Evolutionary conservation across 208 protist genomes (phyloP).

Genomic region (Trypanosomatidae sp.): DNA sequence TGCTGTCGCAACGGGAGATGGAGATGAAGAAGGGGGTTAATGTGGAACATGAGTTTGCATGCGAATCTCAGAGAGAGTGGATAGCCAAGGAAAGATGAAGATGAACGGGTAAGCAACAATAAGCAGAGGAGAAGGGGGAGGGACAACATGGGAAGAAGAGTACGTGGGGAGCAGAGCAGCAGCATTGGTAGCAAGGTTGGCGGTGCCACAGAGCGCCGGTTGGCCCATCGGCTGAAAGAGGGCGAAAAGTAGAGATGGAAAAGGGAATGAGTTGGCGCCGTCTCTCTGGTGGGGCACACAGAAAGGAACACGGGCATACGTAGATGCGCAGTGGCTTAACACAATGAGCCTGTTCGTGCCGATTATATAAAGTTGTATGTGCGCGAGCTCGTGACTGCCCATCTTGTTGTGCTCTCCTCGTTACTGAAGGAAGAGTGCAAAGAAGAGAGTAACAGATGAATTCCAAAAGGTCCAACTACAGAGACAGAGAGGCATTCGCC

Average conservation of each 20-base stretch:
- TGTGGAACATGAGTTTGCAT: not conserved
- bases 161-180: not conserved
- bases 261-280: not conserved
- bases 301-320: not conserved
- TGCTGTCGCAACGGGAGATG: too few species aligned
- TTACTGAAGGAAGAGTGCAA: not conserved
- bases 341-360: not conserved
- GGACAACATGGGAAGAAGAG: not conserved
- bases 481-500: not conserved
- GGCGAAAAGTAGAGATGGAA: not conserved
- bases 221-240: not conserved
- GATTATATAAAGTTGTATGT: not conserved
- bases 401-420: not conserved
- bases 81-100: not conserved
- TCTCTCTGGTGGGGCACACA: not conserved
- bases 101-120: not conserved
- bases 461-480: not conserved
- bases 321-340: not conserved
- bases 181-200: not conserved
- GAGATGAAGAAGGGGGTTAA: not conserved
- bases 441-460: not conserved
- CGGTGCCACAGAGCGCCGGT: not conserved
- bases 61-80: not conserved
- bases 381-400: not conserved
- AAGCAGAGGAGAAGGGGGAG: not conserved